phyloP scores from a whole-genome alignment of 495 filamentous ascomycete genomes.

The Xylaria venustula region DNA sequence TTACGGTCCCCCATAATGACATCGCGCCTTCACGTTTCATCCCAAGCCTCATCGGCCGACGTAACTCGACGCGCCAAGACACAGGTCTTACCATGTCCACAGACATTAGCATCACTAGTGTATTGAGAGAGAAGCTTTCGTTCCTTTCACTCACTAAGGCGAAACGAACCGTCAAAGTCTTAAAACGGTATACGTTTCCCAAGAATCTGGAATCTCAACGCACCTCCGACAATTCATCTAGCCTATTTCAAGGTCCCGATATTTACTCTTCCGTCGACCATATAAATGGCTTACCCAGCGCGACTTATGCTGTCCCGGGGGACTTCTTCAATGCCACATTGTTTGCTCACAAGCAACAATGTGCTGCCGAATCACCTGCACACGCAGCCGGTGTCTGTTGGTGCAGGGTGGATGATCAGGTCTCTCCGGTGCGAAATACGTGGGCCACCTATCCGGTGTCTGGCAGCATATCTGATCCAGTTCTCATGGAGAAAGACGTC shows the following conservation, averaged over 20 bases:
- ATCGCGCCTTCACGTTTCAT: constrained; percentile 2
- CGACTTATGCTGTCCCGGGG: constrained; percentile 31
- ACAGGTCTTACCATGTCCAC: constrained; percentile 31
- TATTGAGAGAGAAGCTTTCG: constrained; percentile 26
- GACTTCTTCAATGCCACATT: constrained; percentile 36
- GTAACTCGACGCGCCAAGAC: constrained; percentile 18
- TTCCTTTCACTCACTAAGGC: constrained; percentile 21
- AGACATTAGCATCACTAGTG: constrained; percentile 26
- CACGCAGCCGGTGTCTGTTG: constrained; percentile 38
- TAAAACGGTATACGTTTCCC: constrained; percentile 33
- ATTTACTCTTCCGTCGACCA: not conserved
- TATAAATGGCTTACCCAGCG: constrained; percentile 6
- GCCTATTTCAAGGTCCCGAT: constrained; percentile 12
- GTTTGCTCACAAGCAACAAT: constrained; percentile 24
- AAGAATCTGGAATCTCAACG: constrained; percentile 18
- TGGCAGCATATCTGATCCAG: constrained; percentile 19
- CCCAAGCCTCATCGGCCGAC: constrained; percentile 3
- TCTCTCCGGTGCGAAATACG: constrained; percentile 12
- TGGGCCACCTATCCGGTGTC: constrained; percentile 12
- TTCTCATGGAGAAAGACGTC: constrained; percentile 25
- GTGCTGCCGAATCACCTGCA: constrained; percentile 21
- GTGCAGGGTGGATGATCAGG: constrained; percentile 36
- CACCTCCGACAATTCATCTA: constrained; percentile 14
- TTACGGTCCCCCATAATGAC: not conserved
- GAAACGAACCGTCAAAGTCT: constrained; percentile 24